Base-by-base conservation (phyloP, 768 basidiomycete species). In the Asterophora parasitica region DNA sequence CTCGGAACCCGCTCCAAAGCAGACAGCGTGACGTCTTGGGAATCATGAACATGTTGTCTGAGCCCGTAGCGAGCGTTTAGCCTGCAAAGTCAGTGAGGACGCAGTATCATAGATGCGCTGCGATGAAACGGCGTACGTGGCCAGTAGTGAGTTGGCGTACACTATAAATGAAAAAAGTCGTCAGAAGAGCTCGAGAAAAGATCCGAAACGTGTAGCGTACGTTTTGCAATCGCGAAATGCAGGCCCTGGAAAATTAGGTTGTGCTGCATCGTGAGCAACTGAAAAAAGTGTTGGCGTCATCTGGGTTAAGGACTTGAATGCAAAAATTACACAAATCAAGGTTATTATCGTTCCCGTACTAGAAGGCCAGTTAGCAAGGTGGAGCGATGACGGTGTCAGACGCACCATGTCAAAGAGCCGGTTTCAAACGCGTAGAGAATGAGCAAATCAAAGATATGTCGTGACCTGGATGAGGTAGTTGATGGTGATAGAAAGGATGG, bases 201-300 rank as follows among this genome's bases (percentile, higher is more conserved):
- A 4, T 6, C 12, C 3, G 23, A 23, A 23, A 3, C 3, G 23
- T 3, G 23, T 3, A 23, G 23, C 65, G 20, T 40, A 72, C 70
- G 40, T 49, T 72, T 72, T 43, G 65, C 58, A 44, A 72, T 69
- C 15, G 68, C 57, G 44, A 71, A 70, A 50, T 71, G 66, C 17
- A 72, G 49, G 12, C 66, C 69, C 68, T 72, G 66, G 43, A 72
- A 71, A 23, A 72, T 52, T 4, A 70, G 57, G 45, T 70, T 66
- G 40, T 58, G 41, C 7, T 69, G 61, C 70, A 75, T 73, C 2
- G 62, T 48, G 7, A 77, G 61, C 77, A 76, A 79, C 75, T 73
- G 10, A 6, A 23, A 23, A 6, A 23, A 6, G 23, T 33, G 26
- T 43, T 9, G 43, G 59, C 35, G 50, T 42, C 6, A 9, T 36